A percentile compares a stretch with the other conserved stretches of the same genome.
Evolutionary conservation across 208 protist species (phyloP).

Genomic region (Sergeia podlipaevii): DNA sequence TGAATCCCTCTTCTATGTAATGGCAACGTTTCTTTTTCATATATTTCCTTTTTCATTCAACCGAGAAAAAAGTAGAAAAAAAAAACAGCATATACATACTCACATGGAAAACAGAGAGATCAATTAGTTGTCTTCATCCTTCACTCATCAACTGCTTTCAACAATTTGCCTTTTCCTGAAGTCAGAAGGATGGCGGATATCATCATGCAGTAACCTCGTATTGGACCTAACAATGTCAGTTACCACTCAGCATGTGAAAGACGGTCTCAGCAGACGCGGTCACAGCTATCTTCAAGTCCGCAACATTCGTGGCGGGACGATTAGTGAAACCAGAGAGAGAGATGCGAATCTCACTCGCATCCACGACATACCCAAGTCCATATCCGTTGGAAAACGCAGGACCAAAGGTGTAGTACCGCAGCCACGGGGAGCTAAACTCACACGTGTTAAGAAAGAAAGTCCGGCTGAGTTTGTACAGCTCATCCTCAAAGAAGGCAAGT

Average conservation of each 20-base stretch:
- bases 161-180: too few relatives aligned
- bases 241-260: neutral
- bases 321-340: slow-evolving; percentile 82
- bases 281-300: slow-evolving; percentile 35
- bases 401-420: slow-evolving; percentile 82
- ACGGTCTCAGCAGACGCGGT: slow-evolving; percentile 2
- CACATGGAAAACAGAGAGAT: too few relatives aligned
- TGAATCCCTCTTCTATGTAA: too few relatives aligned
- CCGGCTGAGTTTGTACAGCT: slow-evolving; percentile 44
- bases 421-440: slow-evolving; percentile 66
- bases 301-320: slow-evolving; percentile 63
- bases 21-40: too few relatives aligned
- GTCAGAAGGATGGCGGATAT: too few relatives aligned
- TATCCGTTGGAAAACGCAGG: slow-evolving; percentile 85
- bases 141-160: too few relatives aligned
- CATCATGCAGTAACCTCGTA: too few relatives aligned
- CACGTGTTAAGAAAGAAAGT: slow-evolving; percentile 57
- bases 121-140: too few relatives aligned
- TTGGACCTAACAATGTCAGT: too few relatives aligned
- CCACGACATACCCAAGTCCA: slow-evolving; percentile 91
- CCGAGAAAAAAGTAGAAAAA: too few relatives aligned
- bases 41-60: too few relatives aligned
- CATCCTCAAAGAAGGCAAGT: slow-evolving; percentile 81
- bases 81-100: too few relatives aligned
- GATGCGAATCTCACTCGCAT: slow-evolving; percentile 79